Conservation (phyloP, 768 basidiomycete species). For the Chalciporus chontae region DNA sequence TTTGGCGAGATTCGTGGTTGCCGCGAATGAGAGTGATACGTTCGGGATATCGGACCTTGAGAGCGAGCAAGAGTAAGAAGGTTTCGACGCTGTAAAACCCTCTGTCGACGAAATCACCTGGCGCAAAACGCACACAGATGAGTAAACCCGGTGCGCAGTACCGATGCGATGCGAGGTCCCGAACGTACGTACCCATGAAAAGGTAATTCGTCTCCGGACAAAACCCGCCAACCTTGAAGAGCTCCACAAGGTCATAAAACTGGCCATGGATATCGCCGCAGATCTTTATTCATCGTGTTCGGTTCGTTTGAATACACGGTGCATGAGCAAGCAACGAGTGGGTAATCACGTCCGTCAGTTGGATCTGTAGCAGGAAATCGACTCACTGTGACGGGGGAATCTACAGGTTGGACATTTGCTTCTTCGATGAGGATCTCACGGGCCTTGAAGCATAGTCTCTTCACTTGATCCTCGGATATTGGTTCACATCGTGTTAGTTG, state of each 20-base stretch:
- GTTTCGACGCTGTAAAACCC: conserved; percentile 98
- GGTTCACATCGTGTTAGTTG: conserved; percentile 92
- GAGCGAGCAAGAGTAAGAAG: conserved; percentile 87
- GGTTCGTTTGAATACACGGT: neutral
- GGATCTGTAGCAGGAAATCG: conserved; percentile 7
- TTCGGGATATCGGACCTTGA: conserved; percentile 97
- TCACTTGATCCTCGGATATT: conserved; percentile 95
- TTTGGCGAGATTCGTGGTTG: conserved; percentile 97
- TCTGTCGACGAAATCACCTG: conserved; percentile 97
- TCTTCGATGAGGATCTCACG: conserved; percentile 97
- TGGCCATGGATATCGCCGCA: conserved; percentile 98
- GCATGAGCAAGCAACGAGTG: neutral
- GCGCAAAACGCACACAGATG: conserved; percentile 7
- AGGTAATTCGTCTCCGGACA: conserved; percentile 94
- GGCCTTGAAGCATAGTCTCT: conserved; percentile 91
- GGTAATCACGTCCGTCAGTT: conserved; percentile 9
- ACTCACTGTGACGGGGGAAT: conserved; percentile 91
- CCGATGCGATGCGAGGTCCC: conserved; percentile 1
- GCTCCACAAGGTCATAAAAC: conserved; percentile 94
- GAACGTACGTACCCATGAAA: conserved; percentile 75
- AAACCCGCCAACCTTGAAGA: conserved; percentile 89
- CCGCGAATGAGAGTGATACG: conserved; percentile 95
- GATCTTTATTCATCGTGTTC: conserved; percentile 45
- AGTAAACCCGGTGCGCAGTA: conserved; percentile 6
- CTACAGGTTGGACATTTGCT: conserved; percentile 94